phyloP scores from a whole-genome alignment of 352 stramenopile species.

The Pythium scleroteichum region DNA sequence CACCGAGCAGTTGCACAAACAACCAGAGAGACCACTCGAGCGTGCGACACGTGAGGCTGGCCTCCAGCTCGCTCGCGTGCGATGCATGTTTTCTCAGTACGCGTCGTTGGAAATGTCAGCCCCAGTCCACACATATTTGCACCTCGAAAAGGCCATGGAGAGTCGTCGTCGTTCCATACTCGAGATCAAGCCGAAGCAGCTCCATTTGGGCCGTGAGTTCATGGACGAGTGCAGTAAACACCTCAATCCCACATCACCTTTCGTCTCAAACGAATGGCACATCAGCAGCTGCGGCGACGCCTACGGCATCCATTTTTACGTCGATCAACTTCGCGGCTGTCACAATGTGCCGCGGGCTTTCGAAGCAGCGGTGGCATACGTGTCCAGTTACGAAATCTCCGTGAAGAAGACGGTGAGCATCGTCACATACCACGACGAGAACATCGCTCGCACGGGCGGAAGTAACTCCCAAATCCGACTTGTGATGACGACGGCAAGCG shows the following conservation, averaged over 20 bases:
- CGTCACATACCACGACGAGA: conserved; percentile 69
- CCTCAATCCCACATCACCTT: conserved; percentile 36
- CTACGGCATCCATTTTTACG: conserved; percentile 46
- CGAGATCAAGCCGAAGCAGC: conserved; percentile 31
- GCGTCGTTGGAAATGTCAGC: neutral
- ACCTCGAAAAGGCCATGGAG: conserved; percentile 30
- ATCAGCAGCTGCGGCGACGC: conserved; percentile 45
- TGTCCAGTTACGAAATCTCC: conserved; percentile 58
- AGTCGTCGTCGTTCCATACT: conserved; percentile 36
- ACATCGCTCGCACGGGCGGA: conserved; percentile 28
- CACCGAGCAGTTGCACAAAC: neutral
- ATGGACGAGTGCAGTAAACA: conserved; percentile 42
- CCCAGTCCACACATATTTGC: conserved; percentile 33
- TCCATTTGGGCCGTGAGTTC: conserved; percentile 36
- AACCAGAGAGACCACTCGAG: neutral
- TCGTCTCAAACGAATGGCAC: conserved; percentile 43
- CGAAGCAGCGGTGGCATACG: conserved; percentile 42
- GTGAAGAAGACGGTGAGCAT: conserved; percentile 56
- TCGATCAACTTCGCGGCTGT: conserved; percentile 40
- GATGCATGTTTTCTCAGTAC: conserved; percentile 16
- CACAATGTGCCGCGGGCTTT: conserved; percentile 43
- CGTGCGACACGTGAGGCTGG: neutral
- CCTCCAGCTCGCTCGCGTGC: conserved; percentile 9
- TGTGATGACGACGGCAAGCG: conserved; percentile 32
- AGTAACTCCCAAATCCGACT: conserved; percentile 44